Base-by-base conservation (phyloP, 352 stramenopile genomes). In the Phytopythium litorale region DNA sequence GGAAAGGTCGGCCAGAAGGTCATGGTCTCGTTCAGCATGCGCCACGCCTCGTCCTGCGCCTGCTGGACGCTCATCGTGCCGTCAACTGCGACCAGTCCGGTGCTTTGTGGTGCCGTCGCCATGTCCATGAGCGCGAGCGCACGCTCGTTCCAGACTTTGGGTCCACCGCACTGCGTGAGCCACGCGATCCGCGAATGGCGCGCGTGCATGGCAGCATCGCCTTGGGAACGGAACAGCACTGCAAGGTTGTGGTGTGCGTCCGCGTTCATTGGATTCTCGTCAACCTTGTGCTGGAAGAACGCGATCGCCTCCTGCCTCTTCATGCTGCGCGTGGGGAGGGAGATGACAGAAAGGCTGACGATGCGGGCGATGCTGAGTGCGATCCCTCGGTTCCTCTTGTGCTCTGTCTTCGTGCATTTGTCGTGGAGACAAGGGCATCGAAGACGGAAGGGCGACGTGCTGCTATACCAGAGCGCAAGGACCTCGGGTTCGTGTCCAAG, bases 91-190 rank as follows among this genome's bases (percentile, higher is more conserved):
- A n/a, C 35, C 18, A 40, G 7, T 16, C 8, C 35, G 18, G 28
- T 7, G 50, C 25, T 56, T 19, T 56, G 28, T 0, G 35, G 7
- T 2, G 51, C 8, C 3, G 33, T 25, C 8, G 7, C 33, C 35
- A 9, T 3, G 59, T 76, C 56, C 42, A 92, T 68, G 25, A 83
- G 67, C 19, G 77, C 73, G 15, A 90, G 68, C 28, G 75, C 83
- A 49, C 81, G 63, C 52, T 92, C 83, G 67, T 89, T 88, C 57
- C 65, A 73, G 48, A 84, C 76, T 45, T 84, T 77, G 7, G 81
- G 77, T 8, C 77, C 74, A 37, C 71, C 79, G 38, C 77, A 72
- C 45, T 78, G 71, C 13, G 83, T 87, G n/a, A 92, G 67, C 63
- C 71, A 64, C 49, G 83, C 78, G 56, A 92, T 89, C 37, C 83